These are phyloP conservation scores for Vaccinium macrocarpon DNA, from an alignment of 148 eudicot genomes.

Conservation along the genomic window DNA sequence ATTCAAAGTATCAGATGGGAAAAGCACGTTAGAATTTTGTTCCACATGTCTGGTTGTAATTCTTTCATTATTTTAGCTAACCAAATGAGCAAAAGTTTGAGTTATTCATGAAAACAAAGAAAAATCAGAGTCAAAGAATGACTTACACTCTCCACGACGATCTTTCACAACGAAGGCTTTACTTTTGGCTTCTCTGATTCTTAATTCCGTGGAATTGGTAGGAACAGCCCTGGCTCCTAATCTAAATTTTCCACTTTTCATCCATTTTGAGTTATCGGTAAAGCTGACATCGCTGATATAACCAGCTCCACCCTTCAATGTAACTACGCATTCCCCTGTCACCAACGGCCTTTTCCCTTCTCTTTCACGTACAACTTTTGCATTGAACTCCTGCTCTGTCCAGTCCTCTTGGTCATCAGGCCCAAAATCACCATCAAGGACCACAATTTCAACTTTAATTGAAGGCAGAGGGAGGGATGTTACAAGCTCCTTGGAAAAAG, in stretches of 20 bases:
- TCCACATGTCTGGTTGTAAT: background rate
- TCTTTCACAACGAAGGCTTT: conserved; percentile 74
- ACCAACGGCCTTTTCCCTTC: conserved; percentile 80
- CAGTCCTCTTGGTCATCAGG: conserved; percentile 57
- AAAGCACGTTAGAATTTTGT: background rate
- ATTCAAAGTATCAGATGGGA: background rate
- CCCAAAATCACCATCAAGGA: conserved; percentile 59
- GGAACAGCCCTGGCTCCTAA: conserved; percentile 52
- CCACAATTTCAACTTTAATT: conserved; percentile 48
- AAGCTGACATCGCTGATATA: conserved; percentile 42
- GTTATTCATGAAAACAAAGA: background rate
- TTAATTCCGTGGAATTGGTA: conserved; percentile 24
- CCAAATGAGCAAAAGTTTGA: background rate
- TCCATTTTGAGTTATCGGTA: conserved; percentile 91
- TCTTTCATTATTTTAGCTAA: background rate
- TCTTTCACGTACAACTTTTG: conserved; percentile 43
- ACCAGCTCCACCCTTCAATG: conserved; percentile 59
- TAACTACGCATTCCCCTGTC: conserved; percentile 40
- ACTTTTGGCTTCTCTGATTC: conserved; percentile 68
- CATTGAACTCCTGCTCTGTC: conserved; percentile 45
- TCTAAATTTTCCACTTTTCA: conserved; percentile 65
- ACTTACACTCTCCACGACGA: conserved; percentile 90
- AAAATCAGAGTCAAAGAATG: background rate
- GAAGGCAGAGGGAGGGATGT: conserved; percentile 46
- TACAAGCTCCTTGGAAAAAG: conserved; percentile 33